Evolutionary conservation across 2,329 filamentous ascomycete genomes (phyloP), one percentile per base, ranked within the genome.

Genomic region (Stromatinia cepivora): DNA sequence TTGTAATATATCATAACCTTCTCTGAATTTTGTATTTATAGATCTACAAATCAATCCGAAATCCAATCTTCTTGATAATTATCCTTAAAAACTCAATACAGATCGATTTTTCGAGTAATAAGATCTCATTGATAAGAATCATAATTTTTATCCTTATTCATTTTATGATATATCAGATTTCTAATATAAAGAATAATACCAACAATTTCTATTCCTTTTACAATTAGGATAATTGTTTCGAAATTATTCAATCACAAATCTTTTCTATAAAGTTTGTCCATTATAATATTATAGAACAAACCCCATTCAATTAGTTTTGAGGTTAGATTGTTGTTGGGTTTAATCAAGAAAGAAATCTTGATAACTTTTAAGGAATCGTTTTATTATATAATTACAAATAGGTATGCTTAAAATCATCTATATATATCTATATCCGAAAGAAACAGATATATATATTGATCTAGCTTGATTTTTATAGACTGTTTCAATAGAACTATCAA

Each of bases 191-290:
- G 54, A 34, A 75, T 65, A 25, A 75, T 62, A 11, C 73, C 72
- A 11, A 62, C 67, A 39, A 75, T 75, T 17, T 70, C 70, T n/a
- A 74, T 75, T 28, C 71, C 73, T 36, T 74, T 71, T 13, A 66
- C 70, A 39, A 71, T 36, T 8, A 75, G 63, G 13, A 75, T 67
- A 22, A 74, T 70, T 3, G 56, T 73, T 22, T 75, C 66, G 64
- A 69, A 75, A 20, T 59, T 31, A 46, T 73, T 42, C 3, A 73
- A 58, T 15, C 64, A 28, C 9, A 70, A 46, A 50, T 74, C 62
- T 39, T 64, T 45, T 9, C 73, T 67, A 57, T 74, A 74, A 7
- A 67, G 71, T n/a, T 72, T 69, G 42, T 75, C 69, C 17, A 75
- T 8, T 9, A 45, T 34, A 31, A 69, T 45, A 15, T 42, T 63